These are phyloP conservation scores for Acer yangbiense DNA, from an alignment of 345 rosid genomes.

Conservation along the genomic window DNA sequence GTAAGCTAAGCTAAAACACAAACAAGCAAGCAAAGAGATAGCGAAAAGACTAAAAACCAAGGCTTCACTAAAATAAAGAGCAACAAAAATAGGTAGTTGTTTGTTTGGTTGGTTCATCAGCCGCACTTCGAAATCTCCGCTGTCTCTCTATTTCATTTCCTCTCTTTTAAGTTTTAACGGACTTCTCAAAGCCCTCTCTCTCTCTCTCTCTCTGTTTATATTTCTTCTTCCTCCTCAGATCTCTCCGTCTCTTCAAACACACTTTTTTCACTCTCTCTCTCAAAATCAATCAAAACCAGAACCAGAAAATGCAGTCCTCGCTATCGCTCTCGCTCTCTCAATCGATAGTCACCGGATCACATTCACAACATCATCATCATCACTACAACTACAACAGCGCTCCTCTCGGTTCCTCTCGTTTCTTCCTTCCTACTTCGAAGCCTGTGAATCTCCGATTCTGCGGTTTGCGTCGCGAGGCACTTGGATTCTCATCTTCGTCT, in stretches of 20 bases:
- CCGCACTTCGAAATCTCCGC: slow-evolving; percentile 64
- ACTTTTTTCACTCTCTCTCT: not conserved
- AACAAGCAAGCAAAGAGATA: no score
- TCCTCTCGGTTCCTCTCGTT: slow-evolving; percentile 22
- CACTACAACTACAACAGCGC: slow-evolving; percentile 14
- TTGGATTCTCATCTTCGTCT: slow-evolving; percentile 34
- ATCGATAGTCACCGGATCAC: slow-evolving; percentile 11
- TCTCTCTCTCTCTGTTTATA: not conserved
- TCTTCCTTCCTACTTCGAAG: slow-evolving; percentile 30
- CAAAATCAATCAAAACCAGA: not conserved
- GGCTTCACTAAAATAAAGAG: not conserved
- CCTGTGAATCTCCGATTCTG: slow-evolving; percentile 71
- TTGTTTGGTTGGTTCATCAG: slow-evolving; percentile 49
- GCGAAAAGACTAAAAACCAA: no score
- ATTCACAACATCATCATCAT: slow-evolving; percentile 12
- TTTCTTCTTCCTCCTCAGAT: slow-evolving; percentile 8
- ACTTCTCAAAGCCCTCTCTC: slow-evolving; percentile 37
- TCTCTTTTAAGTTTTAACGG: slow-evolving; percentile 29
- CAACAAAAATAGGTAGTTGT: slow-evolving; percentile 10
- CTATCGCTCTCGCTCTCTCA: slow-evolving; percentile 53
- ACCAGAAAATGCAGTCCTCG: slow-evolving; percentile 58
- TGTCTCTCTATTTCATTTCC: slow-evolving; percentile 20
- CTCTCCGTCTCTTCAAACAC: not conserved
- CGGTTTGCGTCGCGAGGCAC: slow-evolving; percentile 74
- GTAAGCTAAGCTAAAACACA: not conserved